Evolutionary conservation across 345 rosid species (phyloP).

Genomic region (Eutrema japonicum): DNA sequence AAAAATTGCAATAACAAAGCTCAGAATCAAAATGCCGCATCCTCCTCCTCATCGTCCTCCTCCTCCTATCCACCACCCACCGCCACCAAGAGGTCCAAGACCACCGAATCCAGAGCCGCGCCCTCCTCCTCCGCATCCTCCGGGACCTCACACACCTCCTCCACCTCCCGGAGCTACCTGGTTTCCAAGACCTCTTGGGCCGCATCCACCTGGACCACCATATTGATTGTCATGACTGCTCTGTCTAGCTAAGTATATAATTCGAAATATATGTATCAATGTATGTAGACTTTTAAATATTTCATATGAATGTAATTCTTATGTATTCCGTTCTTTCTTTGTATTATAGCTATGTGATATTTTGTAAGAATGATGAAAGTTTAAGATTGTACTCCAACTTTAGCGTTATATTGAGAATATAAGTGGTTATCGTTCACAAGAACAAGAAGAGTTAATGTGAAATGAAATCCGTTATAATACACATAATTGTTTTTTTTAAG

Average conservation of each 20-base stretch:
- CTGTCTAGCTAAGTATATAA: slow-evolving; percentile 6
- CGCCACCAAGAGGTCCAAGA: slow-evolving; percentile 22
- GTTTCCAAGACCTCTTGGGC: slow-evolving; percentile 20
- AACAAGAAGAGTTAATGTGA: not conserved
- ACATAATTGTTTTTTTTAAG: not conserved
- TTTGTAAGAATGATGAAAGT: not conserved
- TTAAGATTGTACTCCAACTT: not conserved
- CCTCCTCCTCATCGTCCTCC: slow-evolving; percentile 17
- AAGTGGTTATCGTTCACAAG: not conserved
- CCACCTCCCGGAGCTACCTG: slow-evolving; percentile 33
- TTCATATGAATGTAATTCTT: not conserved
- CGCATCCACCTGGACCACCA: slow-evolving; percentile 32
- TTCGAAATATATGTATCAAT: not conserved
- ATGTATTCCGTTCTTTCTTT: not conserved
- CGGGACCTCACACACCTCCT: slow-evolving; percentile 30
- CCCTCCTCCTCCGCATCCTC: slow-evolving; percentile 29
- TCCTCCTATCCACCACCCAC: slow-evolving; percentile 29
- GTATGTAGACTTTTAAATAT: not conserved
- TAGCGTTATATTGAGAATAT: not conserved
- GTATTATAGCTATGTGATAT: slow-evolving; percentile 1
- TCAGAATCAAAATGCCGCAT: slow-evolving; percentile 29
- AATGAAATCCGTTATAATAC: not conserved
- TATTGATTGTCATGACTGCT: not conserved
- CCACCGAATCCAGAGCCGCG: slow-evolving; percentile 31
- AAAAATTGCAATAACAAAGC: slow-evolving; percentile 22